These are phyloP conservation scores for Conoideocrella luteorostrata DNA, from an alignment of 2,329 filamentous ascomycete genomes.

Conservation along the genomic window DNA sequence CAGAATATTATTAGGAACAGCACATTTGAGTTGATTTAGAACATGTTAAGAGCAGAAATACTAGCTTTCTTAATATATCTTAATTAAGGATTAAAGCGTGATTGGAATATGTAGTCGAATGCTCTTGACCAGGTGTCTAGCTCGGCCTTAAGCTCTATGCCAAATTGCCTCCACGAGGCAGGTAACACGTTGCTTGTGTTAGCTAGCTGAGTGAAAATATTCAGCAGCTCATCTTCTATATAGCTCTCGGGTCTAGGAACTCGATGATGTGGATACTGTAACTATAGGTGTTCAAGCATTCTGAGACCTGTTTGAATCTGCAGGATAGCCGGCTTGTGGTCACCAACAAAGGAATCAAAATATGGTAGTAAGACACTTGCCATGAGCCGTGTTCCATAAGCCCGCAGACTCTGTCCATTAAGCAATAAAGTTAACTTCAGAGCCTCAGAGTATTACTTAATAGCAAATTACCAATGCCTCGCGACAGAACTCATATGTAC, in stretches of 20 bases:
- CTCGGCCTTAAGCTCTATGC: slow-evolving; percentile 40
- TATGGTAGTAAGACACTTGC: slow-evolving; percentile 59
- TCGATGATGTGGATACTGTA: slow-evolving; percentile 7
- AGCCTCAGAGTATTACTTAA: slow-evolving; percentile 53
- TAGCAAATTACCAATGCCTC: slow-evolving; percentile 53
- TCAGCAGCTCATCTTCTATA: slow-evolving; percentile 52
- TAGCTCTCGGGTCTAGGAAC: slow-evolving; percentile 31
- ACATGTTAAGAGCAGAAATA: slow-evolving; percentile 57
- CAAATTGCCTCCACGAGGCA: slow-evolving; percentile 39
- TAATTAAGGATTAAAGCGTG: slow-evolving; percentile 41
- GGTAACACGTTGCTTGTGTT: slow-evolving; percentile 50
- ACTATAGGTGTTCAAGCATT: slow-evolving; percentile 45
- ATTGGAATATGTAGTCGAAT: slow-evolving; percentile 48
- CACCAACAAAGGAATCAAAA: slow-evolving; percentile 61
- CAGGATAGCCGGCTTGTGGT: slow-evolving; percentile 54
- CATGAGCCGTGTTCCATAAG: slow-evolving; percentile 53
- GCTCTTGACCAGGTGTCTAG: slow-evolving; percentile 50
- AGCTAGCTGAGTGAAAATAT: slow-evolving; percentile 57
- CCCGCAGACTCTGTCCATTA: slow-evolving; percentile 35
- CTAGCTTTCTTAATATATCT: slow-evolving; percentile 51
- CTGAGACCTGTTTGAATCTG: slow-evolving; percentile 55
- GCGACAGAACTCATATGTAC: slow-evolving; percentile 29
- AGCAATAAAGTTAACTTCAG: slow-evolving; percentile 43
- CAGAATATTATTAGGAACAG: slow-evolving; percentile 56
- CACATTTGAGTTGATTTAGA: slow-evolving; percentile 50